These are phyloP conservation scores for Yamadazyma insecticola DNA, from an alignment of 805 yeast species.

Conservation along the genomic window DNA sequence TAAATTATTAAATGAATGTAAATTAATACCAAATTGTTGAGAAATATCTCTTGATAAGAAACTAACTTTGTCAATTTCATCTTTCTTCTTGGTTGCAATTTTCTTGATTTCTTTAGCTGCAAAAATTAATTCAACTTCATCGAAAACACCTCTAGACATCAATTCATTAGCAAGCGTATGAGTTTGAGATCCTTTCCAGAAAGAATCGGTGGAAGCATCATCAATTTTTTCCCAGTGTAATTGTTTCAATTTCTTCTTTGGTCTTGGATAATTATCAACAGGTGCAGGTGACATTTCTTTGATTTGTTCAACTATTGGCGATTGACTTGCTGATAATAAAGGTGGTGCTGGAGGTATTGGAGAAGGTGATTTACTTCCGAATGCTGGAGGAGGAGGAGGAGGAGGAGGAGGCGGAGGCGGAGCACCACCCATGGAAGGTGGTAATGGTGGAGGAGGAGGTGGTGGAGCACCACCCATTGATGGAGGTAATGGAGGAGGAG, in stretches of 20 bases:
- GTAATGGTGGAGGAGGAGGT: conserved; percentile 19
- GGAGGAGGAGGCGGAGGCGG: conserved; percentile 19
- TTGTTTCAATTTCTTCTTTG: conserved; percentile 62
- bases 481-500: conserved; percentile 9
- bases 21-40: conserved; percentile 87
- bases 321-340: conserved; percentile 18
- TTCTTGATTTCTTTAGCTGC: conserved; percentile 50
- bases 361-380: conserved; percentile 16
- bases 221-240: conserved; percentile 81
- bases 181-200: conserved; percentile 55
- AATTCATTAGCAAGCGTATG: conserved; percentile 44
- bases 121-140: conserved; percentile 58
- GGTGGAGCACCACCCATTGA: conserved; percentile 8
- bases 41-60: conserved; percentile 68
- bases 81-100: conserved; percentile 39
- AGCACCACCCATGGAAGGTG: conserved; percentile 8
- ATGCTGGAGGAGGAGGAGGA: conserved; percentile 15
- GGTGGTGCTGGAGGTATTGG: conserved; percentile 25
- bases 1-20: conserved; percentile 66
- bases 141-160: conserved; percentile 56
- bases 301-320: conserved; percentile 7
- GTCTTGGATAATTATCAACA: conserved; percentile 50
- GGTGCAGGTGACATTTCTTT: conserved; percentile 12
- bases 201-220: conserved; percentile 44
- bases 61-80: conserved; percentile 43